Conservation (phyloP, 345 rosid species). For the Eucalyptus erythrocorys region DNA sequence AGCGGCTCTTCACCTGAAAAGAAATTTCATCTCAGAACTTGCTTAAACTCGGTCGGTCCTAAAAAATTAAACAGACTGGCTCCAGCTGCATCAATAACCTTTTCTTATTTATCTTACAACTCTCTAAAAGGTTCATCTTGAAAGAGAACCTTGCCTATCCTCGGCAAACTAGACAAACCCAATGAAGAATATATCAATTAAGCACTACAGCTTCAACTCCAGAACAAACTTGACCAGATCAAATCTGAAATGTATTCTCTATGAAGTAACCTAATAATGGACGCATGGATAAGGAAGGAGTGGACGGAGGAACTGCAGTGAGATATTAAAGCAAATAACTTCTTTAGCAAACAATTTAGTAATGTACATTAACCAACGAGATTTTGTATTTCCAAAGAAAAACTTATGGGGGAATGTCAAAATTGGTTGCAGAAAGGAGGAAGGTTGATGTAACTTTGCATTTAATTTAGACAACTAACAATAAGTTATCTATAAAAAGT, state of each 20-base stretch:
- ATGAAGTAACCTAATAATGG: not conserved
- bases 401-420: not conserved
- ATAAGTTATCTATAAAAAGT: not conserved
- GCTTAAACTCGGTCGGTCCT: not conserved
- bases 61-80: not conserved
- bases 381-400: not conserved
- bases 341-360: not conserved
- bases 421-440: not conserved
- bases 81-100: not conserved
- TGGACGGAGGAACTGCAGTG: not conserved
- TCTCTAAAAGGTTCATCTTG: not conserved
- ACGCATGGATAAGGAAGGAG: not conserved
- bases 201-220: not conserved
- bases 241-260: not conserved
- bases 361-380: not conserved
- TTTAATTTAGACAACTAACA: not conserved
- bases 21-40: not conserved
- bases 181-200: not conserved
- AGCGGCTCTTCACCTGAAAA: constrained; percentile 74
- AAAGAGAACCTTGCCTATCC: not conserved
- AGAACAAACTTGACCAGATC: not conserved
- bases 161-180: not conserved
- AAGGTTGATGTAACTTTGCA: not conserved
- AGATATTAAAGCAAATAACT: not conserved
- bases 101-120: not conserved